Conservation (phyloP, 139 green algal genomes). For the Picochlorum costavermella region DNA sequence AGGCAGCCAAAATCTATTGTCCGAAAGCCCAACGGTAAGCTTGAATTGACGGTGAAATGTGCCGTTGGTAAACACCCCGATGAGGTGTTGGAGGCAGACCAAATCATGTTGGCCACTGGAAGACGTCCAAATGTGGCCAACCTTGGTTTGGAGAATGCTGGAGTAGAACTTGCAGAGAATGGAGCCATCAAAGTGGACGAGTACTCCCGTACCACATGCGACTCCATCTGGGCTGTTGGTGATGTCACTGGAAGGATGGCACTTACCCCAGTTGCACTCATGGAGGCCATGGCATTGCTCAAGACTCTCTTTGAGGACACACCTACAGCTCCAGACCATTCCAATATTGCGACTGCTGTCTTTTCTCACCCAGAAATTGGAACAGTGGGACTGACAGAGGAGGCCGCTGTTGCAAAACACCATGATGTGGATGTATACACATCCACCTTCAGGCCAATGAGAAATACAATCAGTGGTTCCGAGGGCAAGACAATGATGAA, state of each 20-base stretch:
- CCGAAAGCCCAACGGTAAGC: neutral
- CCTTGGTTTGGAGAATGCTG: conserved; percentile 47
- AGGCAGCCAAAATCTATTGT: conserved; percentile 9
- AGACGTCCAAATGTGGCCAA: conserved; percentile 23
- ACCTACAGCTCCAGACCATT: conserved; percentile 76
- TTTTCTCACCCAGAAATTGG: conserved; percentile 87
- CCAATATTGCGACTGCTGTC: conserved; percentile 62
- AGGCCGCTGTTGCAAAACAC: conserved; percentile 62
- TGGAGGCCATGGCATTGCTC: conserved; percentile 94
- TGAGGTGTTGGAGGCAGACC: conserved; percentile 12
- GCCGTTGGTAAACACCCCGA: neutral
- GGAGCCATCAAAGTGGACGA: conserved; percentile 79
- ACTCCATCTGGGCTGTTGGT: conserved; percentile 85
- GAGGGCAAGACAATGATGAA: conserved; percentile 79
- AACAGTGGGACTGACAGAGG: conserved; percentile 85
- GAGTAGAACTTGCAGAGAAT: conserved; percentile 46
- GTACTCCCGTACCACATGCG: conserved; percentile 68
- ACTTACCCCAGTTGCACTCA: conserved; percentile 92
- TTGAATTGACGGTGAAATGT: neutral
- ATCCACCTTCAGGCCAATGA: conserved; percentile 87
- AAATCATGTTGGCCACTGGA: conserved; percentile 32
- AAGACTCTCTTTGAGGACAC: conserved; percentile 72
- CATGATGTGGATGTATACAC: conserved; percentile 77
- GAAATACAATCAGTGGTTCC: conserved; percentile 80
- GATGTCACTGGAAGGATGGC: conserved; percentile 92